Conservation (phyloP, 2,329 filamentous ascomycete species). For the Phyllosticta citriasiana region DNA sequence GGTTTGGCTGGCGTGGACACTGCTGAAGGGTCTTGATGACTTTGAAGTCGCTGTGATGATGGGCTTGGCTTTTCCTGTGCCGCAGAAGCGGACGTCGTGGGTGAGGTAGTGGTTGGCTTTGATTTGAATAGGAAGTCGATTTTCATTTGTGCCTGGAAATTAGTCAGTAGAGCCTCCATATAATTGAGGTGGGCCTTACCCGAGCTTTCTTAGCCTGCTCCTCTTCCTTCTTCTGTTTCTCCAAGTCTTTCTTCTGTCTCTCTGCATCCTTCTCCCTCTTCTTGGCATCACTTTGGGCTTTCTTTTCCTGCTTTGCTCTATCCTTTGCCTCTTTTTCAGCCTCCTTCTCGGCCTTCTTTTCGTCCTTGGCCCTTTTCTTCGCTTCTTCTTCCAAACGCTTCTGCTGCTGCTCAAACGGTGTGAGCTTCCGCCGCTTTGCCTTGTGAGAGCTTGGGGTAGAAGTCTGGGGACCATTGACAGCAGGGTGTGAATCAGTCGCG, state of each 20-base stretch:
- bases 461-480: not conserved
- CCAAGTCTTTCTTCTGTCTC: conserved; percentile 33
- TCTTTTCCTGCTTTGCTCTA: conserved; percentile 20
- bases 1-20: conserved; percentile 17
- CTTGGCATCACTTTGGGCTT: conserved; percentile 29
- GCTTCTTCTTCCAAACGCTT: conserved; percentile 28
- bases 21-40: conserved; percentile 6
- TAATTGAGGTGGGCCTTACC: not conserved
- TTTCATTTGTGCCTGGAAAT: conserved; percentile 27
- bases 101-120: conserved; percentile 14
- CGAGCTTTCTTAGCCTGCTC: conserved; percentile 25
- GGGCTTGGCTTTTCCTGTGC: conserved; percentile 12
- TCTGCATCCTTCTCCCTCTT: conserved; percentile 40
- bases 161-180: not conserved
- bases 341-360: conserved; percentile 25
- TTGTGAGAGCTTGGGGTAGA: conserved; percentile 10
- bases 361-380: conserved; percentile 27
- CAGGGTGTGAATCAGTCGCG: not conserved
- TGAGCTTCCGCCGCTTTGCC: conserved; percentile 35
- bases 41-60: conserved; percentile 23
- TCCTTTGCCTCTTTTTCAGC: conserved; percentile 17
- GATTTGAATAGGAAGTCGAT: conserved; percentile 37
- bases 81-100: not conserved
- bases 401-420: conserved; percentile 33
- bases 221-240: conserved; percentile 35